Evolutionary conservation across 169 alveolate species (phyloP), one percentile per base, ranked within the genome.

Genomic region (Cryptosporidium baileyi): DNA sequence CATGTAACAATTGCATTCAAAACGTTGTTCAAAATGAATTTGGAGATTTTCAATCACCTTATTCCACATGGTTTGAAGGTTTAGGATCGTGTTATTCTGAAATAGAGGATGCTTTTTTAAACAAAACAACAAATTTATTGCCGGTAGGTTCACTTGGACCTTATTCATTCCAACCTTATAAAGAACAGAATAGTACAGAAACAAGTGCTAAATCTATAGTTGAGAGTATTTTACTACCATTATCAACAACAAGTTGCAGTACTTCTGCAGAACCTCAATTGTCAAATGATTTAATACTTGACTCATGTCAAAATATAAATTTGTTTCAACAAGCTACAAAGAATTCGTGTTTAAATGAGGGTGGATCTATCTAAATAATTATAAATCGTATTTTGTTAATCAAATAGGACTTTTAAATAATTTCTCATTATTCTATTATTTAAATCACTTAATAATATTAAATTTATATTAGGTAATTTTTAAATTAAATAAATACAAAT

Each of bases 141-240:
- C 82, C 82, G 22, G 52, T 49, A 28, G 82, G 82, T 19, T 67
- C 82, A 19, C 82, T 67, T 67, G 82, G 82, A 36, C 82, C 82
- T 15, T 67, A 67, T 49, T 67, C 82, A 44, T 67, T 67, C 34
- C 82, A 67, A 38, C 82, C 82, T 47, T 67, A 49, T 40, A 67
- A 67, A 22, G 82, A 67, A 32, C 63, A 49, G 11, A 24, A 22
- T 7, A n/a, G 44, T 24, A 13, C 34, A 22, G 63, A 67, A n/a
- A 34, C 15, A 19, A 30, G 30, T 30, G 82, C 65, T 15, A 67
- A 67, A 38, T 67, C 82, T 30, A 67, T 67, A 34, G 82, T 67
- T 30, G 82, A 67, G 34, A 67, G 63, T 52, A 51, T 67, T 30
- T 38, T 67, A 24, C 49, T 67, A 5, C 82, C 82, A 47, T 45